These are phyloP conservation scores for Wickerhamomyces silvicola DNA, from an alignment of 805 yeast genomes.

Conservation along the genomic window DNA sequence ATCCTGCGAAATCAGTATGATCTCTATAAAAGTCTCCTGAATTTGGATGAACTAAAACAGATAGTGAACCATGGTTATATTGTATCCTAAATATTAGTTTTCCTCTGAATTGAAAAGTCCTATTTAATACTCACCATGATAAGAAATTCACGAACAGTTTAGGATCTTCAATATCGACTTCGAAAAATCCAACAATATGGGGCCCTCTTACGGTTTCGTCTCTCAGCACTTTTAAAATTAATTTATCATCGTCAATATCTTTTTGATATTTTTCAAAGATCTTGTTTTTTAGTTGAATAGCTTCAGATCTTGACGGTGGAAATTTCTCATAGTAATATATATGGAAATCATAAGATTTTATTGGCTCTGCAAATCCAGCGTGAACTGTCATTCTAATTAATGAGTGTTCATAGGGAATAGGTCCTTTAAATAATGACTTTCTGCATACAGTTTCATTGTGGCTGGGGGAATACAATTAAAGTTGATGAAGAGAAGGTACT, in stretches of 20 bases:
- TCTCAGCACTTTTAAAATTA: conserved; percentile 8
- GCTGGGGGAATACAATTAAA: too few species aligned
- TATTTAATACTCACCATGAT: conserved; percentile 25
- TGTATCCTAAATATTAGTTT: conserved; percentile 25
- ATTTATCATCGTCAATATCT: conserved; percentile 26
- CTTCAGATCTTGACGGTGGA: conserved; percentile 27
- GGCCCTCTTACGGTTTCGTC: conserved; percentile 24
- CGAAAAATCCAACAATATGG: conserved; percentile 49
- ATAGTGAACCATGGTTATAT: conserved; percentile 40
- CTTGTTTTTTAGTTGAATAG: conserved; percentile 33
- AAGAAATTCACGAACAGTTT: conserved; percentile 35
- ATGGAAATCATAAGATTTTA: conserved; percentile 42
- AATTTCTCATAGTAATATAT: conserved; percentile 38
- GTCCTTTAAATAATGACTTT: too few species aligned
- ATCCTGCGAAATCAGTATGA: conserved; percentile 44
- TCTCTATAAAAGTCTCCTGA: conserved; percentile 34
- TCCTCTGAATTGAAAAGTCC: background rate
- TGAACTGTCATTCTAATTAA: too few species aligned
- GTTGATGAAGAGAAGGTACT: too few species aligned
- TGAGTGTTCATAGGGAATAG: too few species aligned
- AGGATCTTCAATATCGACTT: conserved; percentile 39
- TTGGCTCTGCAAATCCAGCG: conserved; percentile 8
- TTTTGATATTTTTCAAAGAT: conserved; percentile 32
- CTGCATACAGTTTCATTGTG: too few species aligned
- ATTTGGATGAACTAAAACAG: conserved; percentile 48